Evolutionary conservation across 2,329 filamentous ascomycete species (phyloP).

Genomic region (Claviceps pazoutovae): DNA sequence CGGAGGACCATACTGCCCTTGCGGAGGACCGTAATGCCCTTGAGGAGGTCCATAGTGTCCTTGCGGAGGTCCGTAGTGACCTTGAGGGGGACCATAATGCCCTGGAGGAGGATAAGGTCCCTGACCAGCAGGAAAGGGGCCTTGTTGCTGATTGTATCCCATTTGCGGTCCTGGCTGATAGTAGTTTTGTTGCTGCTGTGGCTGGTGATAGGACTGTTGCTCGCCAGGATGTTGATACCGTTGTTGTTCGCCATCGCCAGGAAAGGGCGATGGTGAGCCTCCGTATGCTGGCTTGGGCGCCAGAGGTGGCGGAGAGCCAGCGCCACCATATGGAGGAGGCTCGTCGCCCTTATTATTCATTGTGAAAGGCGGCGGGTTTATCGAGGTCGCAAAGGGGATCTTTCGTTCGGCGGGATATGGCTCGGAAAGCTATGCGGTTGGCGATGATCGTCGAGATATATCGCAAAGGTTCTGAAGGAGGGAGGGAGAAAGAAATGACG

Average conservation of each 20-base stretch:
- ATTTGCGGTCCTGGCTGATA: constrained; percentile 28
- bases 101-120: constrained; percentile 20
- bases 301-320: constrained; percentile 15
- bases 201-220: constrained; percentile 13
- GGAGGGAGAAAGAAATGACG: not conserved
- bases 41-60: constrained; percentile 16
- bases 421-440: not conserved
- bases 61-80: constrained; percentile 17
- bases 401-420: not conserved
- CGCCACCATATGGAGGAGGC: constrained; percentile 33
- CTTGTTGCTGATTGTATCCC: constrained; percentile 28
- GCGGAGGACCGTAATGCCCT: constrained; percentile 22
- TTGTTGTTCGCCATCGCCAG: constrained; percentile 7
- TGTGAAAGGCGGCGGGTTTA: constrained; percentile 1
- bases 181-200: constrained; percentile 19
- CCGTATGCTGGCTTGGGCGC: constrained; percentile 31
- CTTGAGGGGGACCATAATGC: constrained; percentile 21
- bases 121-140: constrained; percentile 20
- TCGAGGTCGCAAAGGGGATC: not conserved
- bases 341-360: constrained; percentile 35
- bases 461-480: not conserved
- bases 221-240: constrained; percentile 13
- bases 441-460: not conserved
- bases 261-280: constrained; percentile 11
- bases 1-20: constrained; percentile 19